A percentile compares a stretch with the other conserved stretches of the same genome.
These are phyloP conservation scores for Epicoccum sorghinum DNA, from an alignment of 2,329 filamentous ascomycete genomes.

Conservation along the genomic window DNA sequence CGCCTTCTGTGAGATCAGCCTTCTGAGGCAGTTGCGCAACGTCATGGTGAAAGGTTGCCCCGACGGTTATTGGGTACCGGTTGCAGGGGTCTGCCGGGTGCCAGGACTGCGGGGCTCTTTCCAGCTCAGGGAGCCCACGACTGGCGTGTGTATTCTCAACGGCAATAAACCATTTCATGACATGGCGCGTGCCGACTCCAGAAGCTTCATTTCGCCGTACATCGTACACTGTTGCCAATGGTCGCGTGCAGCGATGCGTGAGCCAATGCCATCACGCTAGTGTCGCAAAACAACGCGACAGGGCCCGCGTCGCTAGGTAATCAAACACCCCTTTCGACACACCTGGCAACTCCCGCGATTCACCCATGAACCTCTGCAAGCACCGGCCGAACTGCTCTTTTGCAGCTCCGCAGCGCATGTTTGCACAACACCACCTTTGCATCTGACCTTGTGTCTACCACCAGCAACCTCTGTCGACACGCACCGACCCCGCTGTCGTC, in stretches of 20 bases:
- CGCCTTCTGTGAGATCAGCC: background rate
- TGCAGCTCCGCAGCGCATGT: conserved; percentile 16
- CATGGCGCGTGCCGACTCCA: background rate
- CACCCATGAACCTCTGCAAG: conserved; percentile 22
- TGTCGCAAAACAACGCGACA: conserved; percentile 20
- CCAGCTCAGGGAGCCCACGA: conserved; percentile 6
- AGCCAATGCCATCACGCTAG: conserved; percentile 24
- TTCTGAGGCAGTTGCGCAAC: conserved; percentile 9
- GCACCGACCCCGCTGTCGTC: conserved; percentile 19
- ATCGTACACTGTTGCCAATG: background rate
- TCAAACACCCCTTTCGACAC: conserved; percentile 35
- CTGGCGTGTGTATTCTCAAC: background rate
- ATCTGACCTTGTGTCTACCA: conserved; percentile 18
- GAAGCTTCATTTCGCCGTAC: background rate
- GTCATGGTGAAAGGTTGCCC: conserved; percentile 19
- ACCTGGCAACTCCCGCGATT: conserved; percentile 34
- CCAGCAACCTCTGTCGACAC: conserved; percentile 13
- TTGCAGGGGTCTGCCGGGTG: conserved; percentile 3
- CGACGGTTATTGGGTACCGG: conserved; percentile 8
- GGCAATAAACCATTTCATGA: background rate
- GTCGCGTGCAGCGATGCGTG: conserved; percentile 14
- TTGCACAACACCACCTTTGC: conserved; percentile 2
- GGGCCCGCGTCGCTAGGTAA: conserved; percentile 31
- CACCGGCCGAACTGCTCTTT: conserved; percentile 16
- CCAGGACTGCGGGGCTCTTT: conserved; percentile 3